These are phyloP conservation scores for Osmanthus fragrans DNA, from an alignment of 257 asterid genomes.

Conservation along the genomic window DNA sequence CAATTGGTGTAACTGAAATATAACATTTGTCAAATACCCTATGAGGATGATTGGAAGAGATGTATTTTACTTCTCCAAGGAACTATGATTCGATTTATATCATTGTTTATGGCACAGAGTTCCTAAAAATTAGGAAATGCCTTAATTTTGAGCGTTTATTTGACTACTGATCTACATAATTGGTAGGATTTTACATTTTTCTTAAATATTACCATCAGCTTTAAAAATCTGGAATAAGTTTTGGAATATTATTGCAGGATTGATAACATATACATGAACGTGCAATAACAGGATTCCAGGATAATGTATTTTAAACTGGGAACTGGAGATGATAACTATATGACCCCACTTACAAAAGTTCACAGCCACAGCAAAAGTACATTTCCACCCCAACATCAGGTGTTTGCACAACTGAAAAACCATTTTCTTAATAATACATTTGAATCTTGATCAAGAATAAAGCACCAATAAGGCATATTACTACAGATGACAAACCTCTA, in stretches of 20 bases:
- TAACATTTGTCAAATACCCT: not conserved
- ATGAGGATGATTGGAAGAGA: not conserved
- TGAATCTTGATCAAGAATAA: constrained; percentile 3
- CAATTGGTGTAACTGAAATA: not conserved
- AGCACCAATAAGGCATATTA: not conserved
- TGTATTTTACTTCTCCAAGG: not conserved
- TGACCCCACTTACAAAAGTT: not conserved
- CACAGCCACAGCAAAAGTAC: not conserved
- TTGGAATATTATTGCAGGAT: not conserved
- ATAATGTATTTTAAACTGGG: constrained; percentile 1
- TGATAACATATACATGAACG: not conserved
- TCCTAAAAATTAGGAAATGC: not conserved
- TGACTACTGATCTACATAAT: not conserved
- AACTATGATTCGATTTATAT: not conserved
- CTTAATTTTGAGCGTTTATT: not conserved
- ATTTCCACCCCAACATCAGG: not conserved
- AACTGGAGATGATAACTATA: not conserved
- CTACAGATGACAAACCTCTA: not conserved
- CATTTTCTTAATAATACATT: not conserved
- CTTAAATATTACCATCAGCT: not conserved
- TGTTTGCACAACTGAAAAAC: not conserved
- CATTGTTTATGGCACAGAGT: not conserved
- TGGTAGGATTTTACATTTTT: not conserved
- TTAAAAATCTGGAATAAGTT: not conserved
- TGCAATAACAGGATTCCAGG: constrained; percentile 5